These are phyloP conservation scores for Hemerocallis citrina DNA, from an alignment of 106 monocot genomes.

Conservation along the genomic window DNA sequence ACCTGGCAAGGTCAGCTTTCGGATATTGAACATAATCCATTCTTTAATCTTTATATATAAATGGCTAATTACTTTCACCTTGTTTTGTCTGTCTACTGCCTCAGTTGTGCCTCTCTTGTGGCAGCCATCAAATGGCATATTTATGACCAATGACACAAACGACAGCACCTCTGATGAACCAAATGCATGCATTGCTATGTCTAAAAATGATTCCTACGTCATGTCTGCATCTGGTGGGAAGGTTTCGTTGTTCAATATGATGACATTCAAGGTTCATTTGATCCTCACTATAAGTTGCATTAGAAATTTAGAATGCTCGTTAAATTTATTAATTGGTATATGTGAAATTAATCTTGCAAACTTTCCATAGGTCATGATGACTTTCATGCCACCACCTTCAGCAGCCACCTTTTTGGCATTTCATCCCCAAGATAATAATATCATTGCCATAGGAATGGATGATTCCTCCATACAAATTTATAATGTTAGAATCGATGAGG, in stretches of 20 bases:
- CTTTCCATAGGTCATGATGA: conserved; percentile 77
- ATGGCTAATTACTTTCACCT: neutral
- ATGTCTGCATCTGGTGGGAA: conserved; percentile 94
- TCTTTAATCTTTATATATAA: neutral
- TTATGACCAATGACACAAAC: conserved; percentile 71
- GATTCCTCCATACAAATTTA: conserved; percentile 95
- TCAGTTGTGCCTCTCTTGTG: conserved; percentile 62
- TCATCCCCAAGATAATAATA: conserved; percentile 84
- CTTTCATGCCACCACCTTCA: conserved; percentile 88
- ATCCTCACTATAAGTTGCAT: neutral
- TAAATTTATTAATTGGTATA: neutral
- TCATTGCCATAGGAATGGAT: conserved; percentile 98
- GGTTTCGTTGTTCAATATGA: conserved; percentile 37
- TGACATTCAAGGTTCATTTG: neutral
- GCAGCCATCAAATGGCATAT: conserved; percentile 69
- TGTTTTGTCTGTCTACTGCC: conserved; percentile 55
- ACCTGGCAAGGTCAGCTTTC: conserved; percentile 58
- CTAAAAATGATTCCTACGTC: conserved; percentile 89
- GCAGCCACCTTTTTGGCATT: conserved; percentile 60
- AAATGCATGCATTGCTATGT: conserved; percentile 75
- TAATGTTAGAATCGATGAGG: conserved; percentile 90
- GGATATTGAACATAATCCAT: neutral
- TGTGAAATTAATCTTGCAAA: neutral
- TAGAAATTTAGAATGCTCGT: neutral
- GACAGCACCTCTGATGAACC: conserved; percentile 75